These are phyloP conservation scores for Heterobasidion occidentale DNA, from an alignment of 1,284 basidiomycete genomes.

Conservation along the genomic window DNA sequence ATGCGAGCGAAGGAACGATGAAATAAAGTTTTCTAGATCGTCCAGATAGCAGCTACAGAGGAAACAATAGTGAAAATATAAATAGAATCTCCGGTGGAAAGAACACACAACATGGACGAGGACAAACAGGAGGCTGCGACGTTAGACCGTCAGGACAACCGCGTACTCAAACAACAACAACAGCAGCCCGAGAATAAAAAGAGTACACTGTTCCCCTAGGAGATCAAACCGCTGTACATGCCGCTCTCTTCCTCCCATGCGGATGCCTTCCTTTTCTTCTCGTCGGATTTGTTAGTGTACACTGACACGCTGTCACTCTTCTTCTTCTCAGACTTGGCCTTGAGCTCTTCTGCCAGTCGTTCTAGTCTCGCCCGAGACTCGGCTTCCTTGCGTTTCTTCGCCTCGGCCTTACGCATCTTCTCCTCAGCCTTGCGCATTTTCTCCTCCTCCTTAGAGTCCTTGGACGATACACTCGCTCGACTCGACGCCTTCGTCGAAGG, in stretches of 20 bases:
- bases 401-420: slow-evolving; percentile 32
- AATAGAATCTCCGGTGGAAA: too few species aligned
- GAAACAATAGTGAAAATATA: too few species aligned
- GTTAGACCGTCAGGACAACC: too few species aligned
- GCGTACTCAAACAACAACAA: not conserved
- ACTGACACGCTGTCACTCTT: slow-evolving; percentile 20
- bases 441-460: slow-evolving; percentile 5
- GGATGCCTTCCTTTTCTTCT: not conserved
- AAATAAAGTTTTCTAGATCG: too few species aligned
- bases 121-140: too few species aligned
- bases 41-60: too few species aligned
- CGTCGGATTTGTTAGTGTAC: slow-evolving; percentile 14
- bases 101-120: too few species aligned
- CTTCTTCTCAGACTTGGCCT: slow-evolving; percentile 18
- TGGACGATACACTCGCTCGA: not conserved
- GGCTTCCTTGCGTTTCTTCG: slow-evolving; percentile 38
- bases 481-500: slow-evolving; percentile 7
- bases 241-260: slow-evolving; percentile 17
- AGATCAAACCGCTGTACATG: slow-evolving; percentile 15
- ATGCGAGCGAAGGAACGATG: too few species aligned
- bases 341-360: slow-evolving; percentile 33
- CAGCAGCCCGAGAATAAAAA: not conserved
- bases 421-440: slow-evolving; percentile 19
- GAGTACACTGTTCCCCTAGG: not conserved
- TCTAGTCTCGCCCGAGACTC: slow-evolving; percentile 31